These are phyloP conservation scores for Puccinia hordei DNA, from an alignment of 1,284 basidiomycete species.

Conservation along the genomic window DNA sequence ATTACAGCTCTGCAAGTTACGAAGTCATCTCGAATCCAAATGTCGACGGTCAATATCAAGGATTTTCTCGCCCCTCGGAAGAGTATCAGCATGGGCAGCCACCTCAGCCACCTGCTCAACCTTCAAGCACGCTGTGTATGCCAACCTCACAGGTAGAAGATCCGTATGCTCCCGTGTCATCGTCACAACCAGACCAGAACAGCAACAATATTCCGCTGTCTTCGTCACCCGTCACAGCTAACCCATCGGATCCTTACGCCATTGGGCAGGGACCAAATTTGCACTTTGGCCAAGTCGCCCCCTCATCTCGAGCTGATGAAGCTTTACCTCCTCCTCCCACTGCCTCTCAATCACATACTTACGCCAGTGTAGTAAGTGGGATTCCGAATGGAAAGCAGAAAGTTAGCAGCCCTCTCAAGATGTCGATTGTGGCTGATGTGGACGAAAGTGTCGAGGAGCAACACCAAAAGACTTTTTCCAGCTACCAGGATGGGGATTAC, in stretches of 20 bases:
- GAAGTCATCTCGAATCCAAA: constrained; percentile 2
- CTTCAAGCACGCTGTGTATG: constrained; percentile 24
- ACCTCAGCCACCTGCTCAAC: background rate
- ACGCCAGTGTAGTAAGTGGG: constrained; percentile 11
- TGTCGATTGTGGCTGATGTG: constrained; percentile 4
- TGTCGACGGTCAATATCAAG: constrained; percentile 5
- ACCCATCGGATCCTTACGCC: constrained; percentile 17
- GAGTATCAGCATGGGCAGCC: constrained; percentile 10
- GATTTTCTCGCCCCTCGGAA: background rate
- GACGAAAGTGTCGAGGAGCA: constrained; percentile 6
- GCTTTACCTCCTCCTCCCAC: background rate
- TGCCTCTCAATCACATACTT: background rate
- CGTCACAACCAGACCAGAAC: background rate
- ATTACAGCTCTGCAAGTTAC: background rate
- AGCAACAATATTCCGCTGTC: background rate
- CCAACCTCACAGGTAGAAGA: constrained; percentile 25
- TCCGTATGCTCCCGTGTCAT: constrained; percentile 11
- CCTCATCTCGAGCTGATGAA: background rate
- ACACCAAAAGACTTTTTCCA: background rate
- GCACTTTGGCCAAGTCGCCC: background rate
- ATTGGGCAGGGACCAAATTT: background rate
- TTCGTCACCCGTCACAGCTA: background rate
- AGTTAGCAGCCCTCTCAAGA: constrained; percentile 40
- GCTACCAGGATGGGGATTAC: constrained; percentile 1
- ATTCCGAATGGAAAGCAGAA: constrained; percentile 15